phyloP scores from a whole-genome alignment of 2,329 filamentous ascomycete genomes.

The Fusarium irregulare region DNA sequence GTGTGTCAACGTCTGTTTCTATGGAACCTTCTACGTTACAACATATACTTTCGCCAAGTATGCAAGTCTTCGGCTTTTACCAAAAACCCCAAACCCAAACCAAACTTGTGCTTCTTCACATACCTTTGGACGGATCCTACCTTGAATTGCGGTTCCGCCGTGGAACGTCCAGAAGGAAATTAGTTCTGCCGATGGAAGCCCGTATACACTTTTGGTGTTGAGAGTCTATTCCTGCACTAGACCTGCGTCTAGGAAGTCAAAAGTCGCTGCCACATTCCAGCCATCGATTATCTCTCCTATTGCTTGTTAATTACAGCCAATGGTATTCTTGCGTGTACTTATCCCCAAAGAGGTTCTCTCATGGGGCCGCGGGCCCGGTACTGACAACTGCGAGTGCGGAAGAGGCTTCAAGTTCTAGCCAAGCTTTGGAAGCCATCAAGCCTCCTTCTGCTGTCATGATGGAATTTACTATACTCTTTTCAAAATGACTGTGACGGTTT shows the following conservation, averaged over 20 bases:
- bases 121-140: constrained; percentile 2
- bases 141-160: constrained; percentile 9
- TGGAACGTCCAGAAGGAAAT: constrained; percentile 25
- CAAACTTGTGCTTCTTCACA: constrained; percentile 2
- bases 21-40: constrained; percentile 17
- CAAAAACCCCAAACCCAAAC: background rate
- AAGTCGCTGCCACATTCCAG: constrained; percentile 28
- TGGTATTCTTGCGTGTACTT: background rate
- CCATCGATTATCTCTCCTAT: background rate
- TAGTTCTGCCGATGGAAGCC: background rate
- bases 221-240: background rate
- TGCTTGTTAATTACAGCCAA: background rate
- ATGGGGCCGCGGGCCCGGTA: background rate
- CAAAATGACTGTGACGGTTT: background rate
- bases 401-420: constrained; percentile 18
- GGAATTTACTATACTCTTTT: constrained; percentile 1
- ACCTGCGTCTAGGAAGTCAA: constrained; percentile 7
- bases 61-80: constrained; percentile 11
- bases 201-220: background rate
- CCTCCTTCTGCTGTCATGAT: background rate
- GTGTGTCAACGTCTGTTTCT: background rate
- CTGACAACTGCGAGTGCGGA: background rate
- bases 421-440: constrained; percentile 14
- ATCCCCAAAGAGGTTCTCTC: constrained; percentile 1
- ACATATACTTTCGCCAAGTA: background rate